Base-by-base conservation (phyloP, 495 filamentous ascomycete genomes). In the Hypoxylon lienhwacheense region DNA sequence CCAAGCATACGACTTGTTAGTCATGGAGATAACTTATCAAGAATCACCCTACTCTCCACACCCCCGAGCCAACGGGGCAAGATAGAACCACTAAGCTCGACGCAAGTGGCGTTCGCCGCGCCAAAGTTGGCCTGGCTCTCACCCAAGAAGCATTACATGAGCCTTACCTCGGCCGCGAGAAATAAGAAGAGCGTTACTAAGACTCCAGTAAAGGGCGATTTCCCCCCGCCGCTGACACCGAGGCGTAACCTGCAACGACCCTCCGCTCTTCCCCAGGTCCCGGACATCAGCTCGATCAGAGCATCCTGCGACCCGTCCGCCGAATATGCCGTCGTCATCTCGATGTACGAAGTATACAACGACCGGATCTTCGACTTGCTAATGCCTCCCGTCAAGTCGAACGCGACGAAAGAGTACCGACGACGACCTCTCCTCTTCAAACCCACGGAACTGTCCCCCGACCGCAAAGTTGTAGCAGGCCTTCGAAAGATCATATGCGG, bases 271-370 rank as follows among this genome's bases (percentile, higher is more conserved):
- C 90, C 91, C 0, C 81, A 85, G 44, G 73, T 78, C 2, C 93
- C 93, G 7, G 83, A 89, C 59, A 82, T 96, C 44, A 81, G 80
- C 68, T 77, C 87, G 42, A 70, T 96, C 7, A 70, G 76, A 7
- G 70, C 91, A 0, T 78, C 84, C 4, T 74, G 83, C 50, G 90
- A 93, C 46, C 73, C 78, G 0, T 81, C 81, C 16, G 80, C 88
- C 47, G 90, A 97, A 54, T 97, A 96, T 63, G 85, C 90, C 3
- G 83, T 98, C 49, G 67, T 98, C 5, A 78, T 97, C 1, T 95
- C 89, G 12, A 98, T 97, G 93, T 98, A 97, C 70, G 95, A 98
- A 70, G 93, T 98, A 12, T 97, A 98, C 74, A 97, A 97, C 68
- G 93, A 98, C 69, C 85, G 92, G 8, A 97, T 98, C 43, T 98